Percentiles rank a stretch among this genome's conserved stretches.
phyloP scores from a whole-genome alignment of 2,329 filamentous ascomycete genomes.

The Alternaria tenuissima region DNA sequence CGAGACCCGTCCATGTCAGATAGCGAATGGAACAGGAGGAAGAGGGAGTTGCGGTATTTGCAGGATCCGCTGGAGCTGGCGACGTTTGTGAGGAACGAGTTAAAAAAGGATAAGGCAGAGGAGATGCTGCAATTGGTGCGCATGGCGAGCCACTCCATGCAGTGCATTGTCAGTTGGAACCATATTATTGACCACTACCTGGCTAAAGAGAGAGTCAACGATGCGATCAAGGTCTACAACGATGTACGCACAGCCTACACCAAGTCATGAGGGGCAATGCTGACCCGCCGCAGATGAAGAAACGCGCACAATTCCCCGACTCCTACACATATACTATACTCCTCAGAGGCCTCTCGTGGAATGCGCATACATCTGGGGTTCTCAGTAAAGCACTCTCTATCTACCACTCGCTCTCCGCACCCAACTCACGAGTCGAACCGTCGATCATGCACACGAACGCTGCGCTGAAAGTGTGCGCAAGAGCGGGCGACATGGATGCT shows the following conservation, averaged over 20 bases:
- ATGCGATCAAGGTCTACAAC: conserved; percentile 84
- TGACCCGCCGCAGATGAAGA: conserved; percentile 78
- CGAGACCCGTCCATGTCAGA: conserved; percentile 36
- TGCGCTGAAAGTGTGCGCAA: conserved; percentile 80
- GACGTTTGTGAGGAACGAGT: conserved; percentile 68
- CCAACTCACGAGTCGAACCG: conserved; percentile 70
- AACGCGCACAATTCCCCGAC: conserved; percentile 81
- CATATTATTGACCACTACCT: conserved; percentile 78
- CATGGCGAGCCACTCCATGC: conserved; percentile 69
- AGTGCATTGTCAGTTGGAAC: conserved; percentile 86
- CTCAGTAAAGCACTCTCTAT: conserved; percentile 75
- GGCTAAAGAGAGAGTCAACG: conserved; percentile 64
- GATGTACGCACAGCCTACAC: conserved; percentile 64
- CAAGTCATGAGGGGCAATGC: background rate
- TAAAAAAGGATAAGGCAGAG: conserved; percentile 67
- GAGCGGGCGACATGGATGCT: conserved; percentile 77
- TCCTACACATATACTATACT: conserved; percentile 84
- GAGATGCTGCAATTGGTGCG: conserved; percentile 75
- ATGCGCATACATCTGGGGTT: conserved; percentile 65
- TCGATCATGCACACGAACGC: conserved; percentile 88
- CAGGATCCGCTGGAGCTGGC: conserved; percentile 77
- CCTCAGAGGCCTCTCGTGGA: conserved; percentile 75
- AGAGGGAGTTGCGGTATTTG: conserved; percentile 68
- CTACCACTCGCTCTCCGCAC: conserved; percentile 76
- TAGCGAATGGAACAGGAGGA: conserved; percentile 48